Percentiles rank a stretch among this genome's conserved stretches.
These are phyloP conservation scores for Hortiboletus rubellus DNA, from an alignment of 1,284 basidiomycete species.

Conservation along the genomic window DNA sequence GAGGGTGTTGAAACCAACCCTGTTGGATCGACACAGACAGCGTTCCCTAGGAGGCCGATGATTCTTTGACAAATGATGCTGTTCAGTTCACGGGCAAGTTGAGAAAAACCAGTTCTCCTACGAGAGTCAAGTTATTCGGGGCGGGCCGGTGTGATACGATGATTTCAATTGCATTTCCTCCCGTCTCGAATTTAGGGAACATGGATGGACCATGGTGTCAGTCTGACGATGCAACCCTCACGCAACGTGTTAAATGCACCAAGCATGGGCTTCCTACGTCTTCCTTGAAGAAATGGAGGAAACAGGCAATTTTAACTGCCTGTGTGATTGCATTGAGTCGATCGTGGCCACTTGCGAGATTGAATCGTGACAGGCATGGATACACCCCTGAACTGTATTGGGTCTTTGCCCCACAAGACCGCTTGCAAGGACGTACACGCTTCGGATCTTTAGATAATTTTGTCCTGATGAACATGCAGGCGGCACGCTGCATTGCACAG, in stretches of 20 bases:
- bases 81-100: conserved; percentile 72
- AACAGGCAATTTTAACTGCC: conserved; percentile 53
- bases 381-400: conserved; percentile 20
- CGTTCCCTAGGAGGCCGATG: conserved; percentile 88
- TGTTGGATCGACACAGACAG: conserved; percentile 84
- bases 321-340: conserved; percentile 24
- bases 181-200: conserved; percentile 76
- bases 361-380: conserved; percentile 28
- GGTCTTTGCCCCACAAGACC: no score
- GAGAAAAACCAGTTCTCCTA: conserved; percentile 84
- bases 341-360: not conserved
- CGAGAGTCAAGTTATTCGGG: conserved; percentile 48
- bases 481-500: no score
- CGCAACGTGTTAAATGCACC: conserved; percentile 37
- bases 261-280: conserved; percentile 56
- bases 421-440: no score
- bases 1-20: conserved; percentile 49
- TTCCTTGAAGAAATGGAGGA: conserved; percentile 57
- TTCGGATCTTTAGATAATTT: no score
- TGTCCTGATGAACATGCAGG: no score
- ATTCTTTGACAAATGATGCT: conserved; percentile 88
- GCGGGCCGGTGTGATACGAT: conserved; percentile 55
- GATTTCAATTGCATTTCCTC: conserved; percentile 66
- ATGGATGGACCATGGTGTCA: conserved; percentile 72
- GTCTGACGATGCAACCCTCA: conserved; percentile 38